Base-by-base conservation (phyloP, 2,329 filamentous ascomycete species). In the Monascus ruber region DNA sequence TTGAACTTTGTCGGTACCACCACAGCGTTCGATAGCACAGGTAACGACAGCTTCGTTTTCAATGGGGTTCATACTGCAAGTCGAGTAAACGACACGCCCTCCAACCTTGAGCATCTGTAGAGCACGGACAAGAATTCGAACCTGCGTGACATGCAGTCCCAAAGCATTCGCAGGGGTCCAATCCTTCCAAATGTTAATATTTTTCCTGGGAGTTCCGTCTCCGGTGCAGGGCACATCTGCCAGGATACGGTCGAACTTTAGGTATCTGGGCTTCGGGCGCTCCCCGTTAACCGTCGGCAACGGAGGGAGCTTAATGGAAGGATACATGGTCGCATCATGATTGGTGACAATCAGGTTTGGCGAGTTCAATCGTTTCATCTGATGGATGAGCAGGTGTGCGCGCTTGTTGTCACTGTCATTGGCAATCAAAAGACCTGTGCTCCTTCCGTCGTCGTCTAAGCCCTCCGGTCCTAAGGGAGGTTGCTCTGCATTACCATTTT, bases 341-440 rank as follows among this genome's bases (percentile, higher is more conserved):
- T 98, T 96, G 33, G 87, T 96, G 45, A 98, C 89, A 46, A 98
- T 83, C 50, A 98, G 71, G 60, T 98, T 98, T 2, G 91, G 89
- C 4, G 91, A 96, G 46, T 89, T 94, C 37, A 98, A 73, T 45
- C 91, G 83, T 73, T 98, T 98, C 54, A 96, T 83, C 65, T 98
- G 91, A 63, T 98, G 91, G 35, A 95, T 85, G 59, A 98, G 69
- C 84, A 98, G 91, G 65, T 96, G 91, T 40, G 86, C 86, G 48
- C 91, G 83, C 71, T 89, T 93, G 70, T 95, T 95, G 62, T 98
- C 91, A 52, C 85, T 80, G 56, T 98, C 91, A 64, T 98, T 98
- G 46, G 91, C 91, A 50, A 98, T 83, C 41, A 98, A 73, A 33
- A 98, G 72, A 29, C 91, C 91, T 4, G 89, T 96, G 2, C 88